Evolutionary conservation across 2,329 filamentous ascomycete species (phyloP), one percentile per base, ranked within the genome.

Genomic region (Ophiostoma tasmaniense): DNA sequence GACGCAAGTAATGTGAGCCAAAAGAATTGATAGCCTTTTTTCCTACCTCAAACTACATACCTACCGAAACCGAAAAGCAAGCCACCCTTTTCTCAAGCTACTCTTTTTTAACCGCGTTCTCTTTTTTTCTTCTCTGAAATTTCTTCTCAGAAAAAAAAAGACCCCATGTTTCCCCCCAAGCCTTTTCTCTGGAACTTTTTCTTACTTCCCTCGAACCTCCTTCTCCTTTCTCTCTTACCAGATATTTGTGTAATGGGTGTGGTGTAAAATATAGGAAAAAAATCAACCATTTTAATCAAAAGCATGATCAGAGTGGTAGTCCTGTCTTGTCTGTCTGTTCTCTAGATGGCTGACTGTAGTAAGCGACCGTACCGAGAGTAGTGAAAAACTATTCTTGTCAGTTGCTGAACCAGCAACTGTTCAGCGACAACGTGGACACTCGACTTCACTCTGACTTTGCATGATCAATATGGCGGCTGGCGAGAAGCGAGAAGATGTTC

Each of bases 251-350:
- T 69, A 61, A 65, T 67, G 66, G 66, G 68, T 69, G 68, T 69
- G 66, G 66, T 67, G 66, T 67, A 67, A 69, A 67, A 67, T 67
- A 67, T 64, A 64, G 61, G 61, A 65, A 69, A 59, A 67, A 61
- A 37, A 64, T 67, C 55, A 64, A 64, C 61, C 61, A 64, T 37
- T 67, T 66, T 55, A 52, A 52, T 66, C 64, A 45, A 50, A 55
- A 66, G 61, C 28, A 66, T 22, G 50, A 55, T 25, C 50, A 55
- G 50, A 55, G n/a, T 55, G 50, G 22, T 17, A 45, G 39, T 45
- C 8, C 7, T 45, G 42, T 45, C 42, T 45, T n/a, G 42, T n/a
- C 42, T 13, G 17, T 45, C 17, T 42, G 39, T 42, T 13, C 1
- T 45, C 42, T 45, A 6, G 42, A 45, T 17, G 20, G 59, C 59